These are phyloP conservation scores for Cutaneotrichosporon sp. DNA, from an alignment of 1,284 basidiomycete genomes.

Conservation along the genomic window DNA sequence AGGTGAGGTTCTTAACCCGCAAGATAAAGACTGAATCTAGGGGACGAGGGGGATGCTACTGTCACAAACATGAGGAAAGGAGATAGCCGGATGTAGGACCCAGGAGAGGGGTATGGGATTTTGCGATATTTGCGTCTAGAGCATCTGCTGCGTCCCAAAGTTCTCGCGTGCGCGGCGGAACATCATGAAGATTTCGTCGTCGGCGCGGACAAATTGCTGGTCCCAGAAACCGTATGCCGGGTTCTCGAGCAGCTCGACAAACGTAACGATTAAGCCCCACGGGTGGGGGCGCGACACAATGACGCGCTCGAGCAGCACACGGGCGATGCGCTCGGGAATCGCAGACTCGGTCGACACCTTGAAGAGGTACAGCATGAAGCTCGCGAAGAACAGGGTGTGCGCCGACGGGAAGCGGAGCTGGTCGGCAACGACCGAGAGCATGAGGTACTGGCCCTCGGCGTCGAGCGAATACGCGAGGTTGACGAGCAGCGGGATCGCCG, in stretches of 20 bases:
- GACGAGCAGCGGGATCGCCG: conserved; percentile 73
- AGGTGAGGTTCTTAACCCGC: neutral
- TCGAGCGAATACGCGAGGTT: conserved; percentile 79
- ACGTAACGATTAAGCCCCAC: conserved; percentile 92
- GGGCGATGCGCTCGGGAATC: conserved; percentile 84
- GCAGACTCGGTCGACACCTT: conserved; percentile 20
- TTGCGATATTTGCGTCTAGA: conserved; percentile 10
- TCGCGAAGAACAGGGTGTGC: conserved; percentile 95
- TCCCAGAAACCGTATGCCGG: conserved; percentile 48
- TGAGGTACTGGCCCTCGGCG: conserved; percentile 89
- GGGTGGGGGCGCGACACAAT: conserved; percentile 92
- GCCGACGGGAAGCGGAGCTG: conserved; percentile 94
- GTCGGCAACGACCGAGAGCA: conserved; percentile 82
- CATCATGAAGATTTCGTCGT: conserved; percentile 43
- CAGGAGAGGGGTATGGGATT: neutral
- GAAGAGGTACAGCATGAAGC: conserved; percentile 81
- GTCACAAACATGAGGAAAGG: conserved; percentile 22
- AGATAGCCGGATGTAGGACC: conserved; percentile 5
- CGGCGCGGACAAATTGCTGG: conserved; percentile 44
- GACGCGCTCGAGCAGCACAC: conserved; percentile 87
- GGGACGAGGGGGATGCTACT: conserved; percentile 19
- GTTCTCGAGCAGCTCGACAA: conserved; percentile 64
- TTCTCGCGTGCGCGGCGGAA: conserved; percentile 32
- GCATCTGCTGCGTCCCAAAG: conserved; percentile 19
- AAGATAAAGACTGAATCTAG: neutral